Evolutionary conservation across 2,329 filamentous ascomycete genomes (phyloP), one percentile per base, ranked within the genome.

Genomic region (Aspergillus vadensis): DNA sequence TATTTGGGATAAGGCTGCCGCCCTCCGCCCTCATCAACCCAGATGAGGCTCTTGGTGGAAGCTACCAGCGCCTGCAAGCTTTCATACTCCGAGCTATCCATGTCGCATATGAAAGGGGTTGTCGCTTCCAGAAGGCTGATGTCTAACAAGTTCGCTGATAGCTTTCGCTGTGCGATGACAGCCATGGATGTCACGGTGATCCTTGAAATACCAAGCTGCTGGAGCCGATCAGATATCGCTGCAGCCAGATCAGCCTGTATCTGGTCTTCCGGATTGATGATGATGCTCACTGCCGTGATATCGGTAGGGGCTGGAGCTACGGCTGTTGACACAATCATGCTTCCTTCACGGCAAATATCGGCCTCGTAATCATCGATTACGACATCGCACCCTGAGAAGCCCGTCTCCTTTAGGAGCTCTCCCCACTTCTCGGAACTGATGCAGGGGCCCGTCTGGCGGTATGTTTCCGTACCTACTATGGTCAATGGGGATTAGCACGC

Each of bases 321-420:
- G 1, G 65, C 65, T 23, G 59, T 65, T 10, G 65, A 60, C 15
- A 63, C 54, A 2, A 67, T 60, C 12, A 65, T 9, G 30, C 51
- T 59, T 12, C 39, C 41, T 38, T 65, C 63, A 30, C 61, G 59
- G 19, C 51, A 57, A 2, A 19, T 12, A 3, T 43, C n/a, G 12
- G 64, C 47, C n/a, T 55, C 53, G 39, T 61, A 66, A 44, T 67
- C 65, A 41, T 55, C 30, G 8, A 66, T 14, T n/a, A 57, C 53
- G 10, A 67, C n/a, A 10, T 66, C 65, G 21, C 61, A 60, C 4
- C 65, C 65, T 19, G 62, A 63, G 32, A 66, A 67, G 7, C 62
- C 62, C 6, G 60, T 58, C n/a, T 63, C 43, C 12, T 27, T 14
- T 15, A 67, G 17, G 10, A 59, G 52, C 21, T 53, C 43, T 9